Conservation (phyloP, 805 yeast genomes). For the Pichia californica region DNA sequence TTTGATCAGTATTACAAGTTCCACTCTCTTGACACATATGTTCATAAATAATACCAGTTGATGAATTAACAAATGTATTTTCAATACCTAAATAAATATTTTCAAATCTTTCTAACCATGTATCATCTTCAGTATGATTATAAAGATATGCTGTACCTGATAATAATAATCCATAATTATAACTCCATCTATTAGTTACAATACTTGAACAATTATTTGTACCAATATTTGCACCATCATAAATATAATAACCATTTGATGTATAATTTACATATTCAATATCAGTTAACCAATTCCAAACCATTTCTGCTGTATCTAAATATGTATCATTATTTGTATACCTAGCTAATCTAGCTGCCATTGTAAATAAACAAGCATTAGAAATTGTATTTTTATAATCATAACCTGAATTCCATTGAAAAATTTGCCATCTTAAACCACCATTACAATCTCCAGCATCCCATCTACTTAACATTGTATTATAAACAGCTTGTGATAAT, state of each 20-base stretch:
- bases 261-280: constrained; percentile 21
- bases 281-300: constrained; percentile 58
- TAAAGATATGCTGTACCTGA: constrained; percentile 68
- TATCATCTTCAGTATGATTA: constrained; percentile 45
- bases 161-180: constrained; percentile 61
- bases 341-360: constrained; percentile 79
- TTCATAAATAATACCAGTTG: constrained; percentile 48
- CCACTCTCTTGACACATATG: constrained; percentile 47
- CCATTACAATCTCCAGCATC: constrained; percentile 58
- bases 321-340: constrained; percentile 69
- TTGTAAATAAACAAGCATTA: constrained; percentile 75
- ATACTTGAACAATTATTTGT: constrained; percentile 41
- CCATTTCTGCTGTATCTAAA: constrained; percentile 62
- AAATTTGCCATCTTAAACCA: constrained; percentile 90
- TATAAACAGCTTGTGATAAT: constrained; percentile 77
- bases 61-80: constrained; percentile 38
- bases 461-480: constrained; percentile 81
- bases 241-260: constrained; percentile 33
- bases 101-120: constrained; percentile 36
- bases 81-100: constrained; percentile 34
- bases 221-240: constrained; percentile 53
- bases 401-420: constrained; percentile 82
- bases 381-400: constrained; percentile 82
- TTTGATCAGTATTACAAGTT: constrained; percentile 66
- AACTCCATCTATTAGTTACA: constrained; percentile 54